A percentile compares a stretch with the other conserved stretches of the same genome.
phyloP scores from a whole-genome alignment of 2,329 filamentous ascomycete species.

The Neonectria ditissima region DNA sequence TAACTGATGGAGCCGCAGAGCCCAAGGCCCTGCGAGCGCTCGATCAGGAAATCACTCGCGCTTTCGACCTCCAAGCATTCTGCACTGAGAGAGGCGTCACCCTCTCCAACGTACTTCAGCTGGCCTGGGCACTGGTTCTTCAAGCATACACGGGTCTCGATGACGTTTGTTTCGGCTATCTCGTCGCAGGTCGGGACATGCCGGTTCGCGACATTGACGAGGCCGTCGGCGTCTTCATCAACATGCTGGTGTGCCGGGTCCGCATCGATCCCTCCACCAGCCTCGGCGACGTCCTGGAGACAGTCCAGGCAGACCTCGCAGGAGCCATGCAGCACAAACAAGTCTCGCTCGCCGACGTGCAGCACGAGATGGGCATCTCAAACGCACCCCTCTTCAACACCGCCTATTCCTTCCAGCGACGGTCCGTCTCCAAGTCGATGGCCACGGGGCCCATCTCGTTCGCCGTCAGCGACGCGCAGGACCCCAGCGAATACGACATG shows the following conservation, averaged over 20 bases:
- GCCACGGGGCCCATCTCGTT: slow-evolving; percentile 26
- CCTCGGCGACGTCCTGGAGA: not conserved
- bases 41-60: not conserved
- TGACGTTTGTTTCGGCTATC: not conserved
- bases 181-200: not conserved
- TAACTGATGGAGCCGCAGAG: not conserved
- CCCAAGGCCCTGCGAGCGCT: not conserved
- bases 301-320: slow-evolving; percentile 18
- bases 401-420: slow-evolving; percentile 38
- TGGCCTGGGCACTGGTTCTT: not conserved
- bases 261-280: not conserved
- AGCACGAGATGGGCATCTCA: slow-evolving; percentile 2
- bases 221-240: slow-evolving; percentile 27
- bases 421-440: slow-evolving; percentile 32
- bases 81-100: not conserved
- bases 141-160: not conserved
- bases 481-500: slow-evolving; percentile 39
- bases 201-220: not conserved
- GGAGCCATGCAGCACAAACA: slow-evolving; percentile 27
- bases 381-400: slow-evolving; percentile 37
- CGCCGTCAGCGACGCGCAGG: slow-evolving; percentile 28
- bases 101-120: not conserved
- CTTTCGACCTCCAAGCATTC: not conserved
- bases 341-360: slow-evolving; percentile 23
- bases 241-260: slow-evolving; percentile 30